Conservation (phyloP, 169 alveolate species). For the Cytauxzoon felis region DNA sequence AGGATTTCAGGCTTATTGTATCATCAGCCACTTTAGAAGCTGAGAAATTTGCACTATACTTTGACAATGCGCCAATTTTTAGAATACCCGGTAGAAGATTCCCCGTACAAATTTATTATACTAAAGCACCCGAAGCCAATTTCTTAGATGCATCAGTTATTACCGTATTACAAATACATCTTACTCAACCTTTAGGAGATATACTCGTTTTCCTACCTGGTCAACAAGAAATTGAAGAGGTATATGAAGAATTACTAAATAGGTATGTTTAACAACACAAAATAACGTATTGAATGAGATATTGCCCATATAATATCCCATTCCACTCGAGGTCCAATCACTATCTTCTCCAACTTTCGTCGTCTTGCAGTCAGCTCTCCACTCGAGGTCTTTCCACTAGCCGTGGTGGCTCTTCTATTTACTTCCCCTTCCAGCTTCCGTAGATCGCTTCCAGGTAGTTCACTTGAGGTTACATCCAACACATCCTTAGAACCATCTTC, state of each 20-base stretch:
- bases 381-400: too few species aligned
- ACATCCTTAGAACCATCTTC: too few species aligned
- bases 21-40: constrained; percentile 98
- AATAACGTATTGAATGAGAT: neutral
- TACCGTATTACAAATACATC: constrained; percentile 97
- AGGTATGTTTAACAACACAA: constrained; percentile 11
- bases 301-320: neutral
- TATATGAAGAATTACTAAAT: constrained; percentile 84
- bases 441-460: too few species aligned
- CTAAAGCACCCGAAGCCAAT: constrained; percentile 99
- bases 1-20: constrained; percentile 84
- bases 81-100: constrained; percentile 94
- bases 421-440: too few species aligned
- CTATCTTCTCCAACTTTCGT: too few species aligned
- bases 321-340: too few species aligned
- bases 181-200: constrained; percentile 98
- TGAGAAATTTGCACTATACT: constrained; percentile 94
- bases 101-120: constrained; percentile 97
- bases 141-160: constrained; percentile 97
- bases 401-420: too few species aligned
- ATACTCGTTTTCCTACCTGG: constrained; percentile 98
- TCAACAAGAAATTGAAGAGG: constrained; percentile 95
- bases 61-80: constrained; percentile 92
- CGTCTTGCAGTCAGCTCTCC: too few species aligned
- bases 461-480: too few species aligned